Evolutionary conservation across 2,329 filamentous ascomycete genomes (phyloP), one percentile per base, ranked within the genome.

Genomic region (Emmonsiellopsis sp.): DNA sequence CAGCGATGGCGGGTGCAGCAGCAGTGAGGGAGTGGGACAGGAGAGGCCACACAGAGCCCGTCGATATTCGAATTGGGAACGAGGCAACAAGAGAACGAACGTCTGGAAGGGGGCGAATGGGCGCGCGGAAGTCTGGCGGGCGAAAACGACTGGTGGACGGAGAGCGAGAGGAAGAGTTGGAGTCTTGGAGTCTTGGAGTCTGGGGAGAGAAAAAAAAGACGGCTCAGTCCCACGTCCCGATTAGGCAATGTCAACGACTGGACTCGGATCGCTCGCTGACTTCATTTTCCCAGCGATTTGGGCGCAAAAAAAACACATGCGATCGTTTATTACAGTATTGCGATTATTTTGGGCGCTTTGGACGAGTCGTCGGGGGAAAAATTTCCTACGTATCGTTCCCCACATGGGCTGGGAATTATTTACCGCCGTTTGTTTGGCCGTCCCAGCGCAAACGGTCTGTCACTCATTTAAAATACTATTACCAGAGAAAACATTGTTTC

Each of bases 41-140:
- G 38, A 15, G 35, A 30, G 38, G 51, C 26, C 48, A 50, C 46
- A 53, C 46, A 51, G 48, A 41, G 46, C 32, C 48, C 44, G 54
- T 42, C 43, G 48, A 52, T 49, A 54, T 54, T 52, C 32, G 43
- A 56, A 56, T 51, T 51, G 15, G 37, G 43, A 40, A 42, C 7
- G 47, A 16, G 26, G 26, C 37, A 31, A 26, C 11, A 41, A 43
- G 40, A 40, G 26, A 20, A 42, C 13, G 31, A 9, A 13, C 20
- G 42, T 38, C 31, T 9, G 43, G n/a, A 16, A 42, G 31, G 30
- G 50, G 26, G 20, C 30, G 48, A 55, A 50, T 38, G 35, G 34
- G 20, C 49, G 30, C 4, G 38, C 34, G 50, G 50, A 50, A 54
- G 49, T 35, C 8, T 46, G 30, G 26, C 8, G 42, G 42, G 26